phyloP scores from a whole-genome alignment of 768 basidiomycete species.

The Chalciporus chontae region DNA sequence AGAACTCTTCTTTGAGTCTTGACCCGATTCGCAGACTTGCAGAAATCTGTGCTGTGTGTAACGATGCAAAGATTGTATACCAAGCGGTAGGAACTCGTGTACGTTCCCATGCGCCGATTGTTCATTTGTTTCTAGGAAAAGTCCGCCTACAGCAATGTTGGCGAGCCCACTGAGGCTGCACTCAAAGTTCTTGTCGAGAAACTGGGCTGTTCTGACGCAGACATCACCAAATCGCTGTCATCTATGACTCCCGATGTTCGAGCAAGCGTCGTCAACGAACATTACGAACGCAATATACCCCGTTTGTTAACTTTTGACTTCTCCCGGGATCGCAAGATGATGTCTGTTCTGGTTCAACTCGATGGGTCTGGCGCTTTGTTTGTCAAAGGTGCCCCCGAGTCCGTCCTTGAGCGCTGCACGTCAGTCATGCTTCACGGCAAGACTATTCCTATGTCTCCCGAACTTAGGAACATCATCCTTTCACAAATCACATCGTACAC shows the following conservation, averaged over 20 bases:
- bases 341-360: conserved; percentile 88
- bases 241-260: conserved; percentile 57
- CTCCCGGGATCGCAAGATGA: conserved; percentile 97
- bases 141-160: conserved; percentile 73
- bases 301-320: conserved; percentile 96
- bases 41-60: conserved; percentile 91
- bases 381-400: conserved; percentile 96
- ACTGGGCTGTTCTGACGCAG: conserved; percentile 68
- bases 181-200: conserved; percentile 95
- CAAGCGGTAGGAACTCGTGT: conserved; percentile 49
- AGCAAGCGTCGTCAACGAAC: conserved; percentile 80
- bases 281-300: conserved; percentile 69
- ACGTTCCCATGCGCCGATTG: neutral
- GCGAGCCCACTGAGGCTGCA: conserved; percentile 97
- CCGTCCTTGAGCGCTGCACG: conserved; percentile 86
- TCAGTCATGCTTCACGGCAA: conserved; percentile 64
- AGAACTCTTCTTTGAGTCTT: conserved; percentile 56
- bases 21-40: conserved; percentile 80
- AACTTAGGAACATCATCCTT: conserved; percentile 58
- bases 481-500: conserved; percentile 72
- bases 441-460: conserved; percentile 59
- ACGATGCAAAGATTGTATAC: conserved; percentile 90
- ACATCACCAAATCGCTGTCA: conserved; percentile 53
- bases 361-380: conserved; percentile 74
- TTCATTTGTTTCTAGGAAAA: conserved; percentile 57